These are phyloP conservation scores for Cardamine occulta DNA, from an alignment of 345 rosid species.

Conservation along the genomic window DNA sequence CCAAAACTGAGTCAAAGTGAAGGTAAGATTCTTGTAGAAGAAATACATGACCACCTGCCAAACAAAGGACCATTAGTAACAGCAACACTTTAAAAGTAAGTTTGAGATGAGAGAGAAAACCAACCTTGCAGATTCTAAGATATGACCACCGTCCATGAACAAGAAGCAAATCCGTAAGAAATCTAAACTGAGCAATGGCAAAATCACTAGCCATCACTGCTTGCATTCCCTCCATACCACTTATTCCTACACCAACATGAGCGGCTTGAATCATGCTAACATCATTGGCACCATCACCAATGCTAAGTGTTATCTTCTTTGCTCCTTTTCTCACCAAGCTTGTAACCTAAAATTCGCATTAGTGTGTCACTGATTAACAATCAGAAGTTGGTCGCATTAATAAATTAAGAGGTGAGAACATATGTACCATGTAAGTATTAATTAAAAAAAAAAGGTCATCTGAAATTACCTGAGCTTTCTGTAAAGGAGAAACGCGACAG, in stretches of 20 bases:
- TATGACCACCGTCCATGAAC: slow-evolving; percentile 99
- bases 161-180: slow-evolving; percentile 85
- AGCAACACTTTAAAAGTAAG: background rate
- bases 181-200: slow-evolving; percentile 96
- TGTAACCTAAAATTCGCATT: slow-evolving; percentile 65
- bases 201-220: slow-evolving; percentile 99
- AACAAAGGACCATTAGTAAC: slow-evolving; percentile 25
- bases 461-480: slow-evolving; percentile 88
- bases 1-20: slow-evolving; percentile 99
- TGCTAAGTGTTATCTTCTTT: slow-evolving; percentile 86
- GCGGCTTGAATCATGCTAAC: slow-evolving; percentile 99
- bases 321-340: slow-evolving; percentile 95
- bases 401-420: slow-evolving; percentile 8
- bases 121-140: slow-evolving; percentile 95
- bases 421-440: slow-evolving; percentile 5
- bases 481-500: slow-evolving; percentile 97
- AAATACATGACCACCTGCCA: slow-evolving; percentile 93
- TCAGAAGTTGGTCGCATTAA: background rate
- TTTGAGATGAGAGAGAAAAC: slow-evolving; percentile 18
- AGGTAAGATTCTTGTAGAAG: slow-evolving; percentile 97
- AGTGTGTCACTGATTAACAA: slow-evolving; percentile 3
- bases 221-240: slow-evolving; percentile 98
- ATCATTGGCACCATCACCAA: slow-evolving; percentile 99
- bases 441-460: background rate
- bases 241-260: slow-evolving; percentile 96